These are phyloP conservation scores for Verticillium dahliae DNA, from an alignment of 2,329 filamentous ascomycete genomes.

Conservation along the genomic window DNA sequence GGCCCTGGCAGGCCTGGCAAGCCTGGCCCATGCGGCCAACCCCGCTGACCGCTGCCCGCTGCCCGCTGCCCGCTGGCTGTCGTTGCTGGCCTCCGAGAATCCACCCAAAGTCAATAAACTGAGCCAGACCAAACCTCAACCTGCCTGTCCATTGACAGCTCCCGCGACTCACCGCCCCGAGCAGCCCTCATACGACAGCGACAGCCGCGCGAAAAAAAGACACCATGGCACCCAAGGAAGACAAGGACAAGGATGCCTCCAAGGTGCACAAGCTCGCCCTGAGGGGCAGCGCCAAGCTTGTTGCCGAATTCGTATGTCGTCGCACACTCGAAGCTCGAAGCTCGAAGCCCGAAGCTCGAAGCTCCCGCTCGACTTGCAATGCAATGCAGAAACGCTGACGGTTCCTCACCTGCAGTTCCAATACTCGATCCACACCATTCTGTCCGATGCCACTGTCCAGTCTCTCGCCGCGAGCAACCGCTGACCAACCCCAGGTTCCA, in stretches of 20 bases:
- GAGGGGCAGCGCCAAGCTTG: slow-evolving; percentile 76
- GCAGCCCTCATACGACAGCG: background rate
- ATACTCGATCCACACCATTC: slow-evolving; percentile 95
- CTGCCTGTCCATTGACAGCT: background rate
- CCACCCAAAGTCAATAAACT: background rate
- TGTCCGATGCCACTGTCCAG: slow-evolving; percentile 48
- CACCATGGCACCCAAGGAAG: slow-evolving; percentile 12
- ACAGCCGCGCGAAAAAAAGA: background rate
- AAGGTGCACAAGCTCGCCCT: slow-evolving; percentile 94
- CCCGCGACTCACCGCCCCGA: background rate
- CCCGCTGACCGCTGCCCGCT: background rate
- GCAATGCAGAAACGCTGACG: slow-evolving; percentile 10
- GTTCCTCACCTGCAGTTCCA: slow-evolving; percentile 58
- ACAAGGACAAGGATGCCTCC: slow-evolving; percentile 50
- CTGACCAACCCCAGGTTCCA: slow-evolving; percentile 61
- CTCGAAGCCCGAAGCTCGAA: background rate
- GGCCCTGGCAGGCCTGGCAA: background rate
- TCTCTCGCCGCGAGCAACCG: background rate
- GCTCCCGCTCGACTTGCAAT: background rate
- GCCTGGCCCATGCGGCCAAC: background rate
- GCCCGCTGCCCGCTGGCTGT: background rate
- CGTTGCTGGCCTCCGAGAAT: background rate
- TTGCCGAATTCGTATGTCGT: slow-evolving; percentile 82
- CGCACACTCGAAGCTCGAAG: background rate
- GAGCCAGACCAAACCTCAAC: background rate